Base-by-base conservation (phyloP, 2,329 filamentous ascomycete genomes). In the Neophaeococcomyces mojaviensis region DNA sequence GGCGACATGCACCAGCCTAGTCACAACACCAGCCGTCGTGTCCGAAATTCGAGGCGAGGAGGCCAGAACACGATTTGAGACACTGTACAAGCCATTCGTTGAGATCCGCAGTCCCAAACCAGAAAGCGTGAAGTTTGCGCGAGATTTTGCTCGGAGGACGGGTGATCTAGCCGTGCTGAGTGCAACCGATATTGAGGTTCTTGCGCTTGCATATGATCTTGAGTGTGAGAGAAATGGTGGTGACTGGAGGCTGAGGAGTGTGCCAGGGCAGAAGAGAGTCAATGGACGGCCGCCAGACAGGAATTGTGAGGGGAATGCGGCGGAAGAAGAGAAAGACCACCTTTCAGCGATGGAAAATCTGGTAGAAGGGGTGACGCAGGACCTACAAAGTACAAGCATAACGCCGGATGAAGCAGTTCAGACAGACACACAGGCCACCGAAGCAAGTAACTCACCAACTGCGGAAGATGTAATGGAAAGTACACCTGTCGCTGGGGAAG, bases 171-270 rank as follows among this genome's bases (percentile, higher is more conserved):
- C 84, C 9, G 90, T 96, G 1, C 70, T 98, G 48, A 96, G 89
- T 67, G 81, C 77, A 61, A 85, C 88, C 1, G 92, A 98, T 79
- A 71, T 97, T 50, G 85, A 94, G 56, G 77, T 98, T 33, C 71
- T 97, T 59, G 92, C 90, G 7, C 71, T 98, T 46, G 85, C 88
- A 1, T 97, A 97, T 64, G 92, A 98, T 63, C 64, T 97, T n/a
- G 90, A 97, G 59, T 85, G 86, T 58, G 89, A 97, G 70, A 74
- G 82, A 48, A 94, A 94, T 62, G 80, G 82, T n/a, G 89, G 89
- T 2, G 82, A 94, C 62, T 94, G 87, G 84, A 78, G 89, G 49
- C 60, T 96, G 64, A 76, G 89, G 51, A 86, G 77, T 48, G 76
- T 78, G 2, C 90, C 90, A 0, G 84, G 82, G 1, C 88, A 95